Evolutionary conservation across 2,329 filamentous ascomycete species (phyloP).

Genomic region (Cladosporium halotolerans): DNA sequence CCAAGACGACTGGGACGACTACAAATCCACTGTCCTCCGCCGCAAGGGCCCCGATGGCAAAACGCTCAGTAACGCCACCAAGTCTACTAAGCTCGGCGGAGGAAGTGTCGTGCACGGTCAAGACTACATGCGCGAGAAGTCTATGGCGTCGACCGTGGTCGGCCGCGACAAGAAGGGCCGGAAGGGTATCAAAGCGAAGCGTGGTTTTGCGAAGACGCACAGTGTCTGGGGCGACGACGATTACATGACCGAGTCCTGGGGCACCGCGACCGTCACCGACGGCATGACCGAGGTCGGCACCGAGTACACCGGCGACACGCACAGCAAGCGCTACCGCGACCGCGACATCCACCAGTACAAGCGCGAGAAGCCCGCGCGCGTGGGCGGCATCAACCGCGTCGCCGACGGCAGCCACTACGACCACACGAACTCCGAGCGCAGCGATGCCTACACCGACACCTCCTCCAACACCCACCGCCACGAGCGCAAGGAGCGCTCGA

Average conservation of each 20-base stretch:
- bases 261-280: slow-evolving; percentile 23
- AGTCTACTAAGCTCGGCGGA: slow-evolving; percentile 77
- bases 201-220: slow-evolving; percentile 37
- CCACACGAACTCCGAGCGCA: slow-evolving; percentile 60
- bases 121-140: slow-evolving; percentile 42
- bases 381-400: slow-evolving; percentile 81
- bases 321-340: slow-evolving; percentile 50
- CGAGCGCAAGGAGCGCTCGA: slow-evolving; percentile 5
- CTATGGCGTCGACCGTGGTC: slow-evolving; percentile 32
- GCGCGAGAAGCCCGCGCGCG: slow-evolving; percentile 75
- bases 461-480: slow-evolving; percentile 30
- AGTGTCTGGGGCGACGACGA: slow-evolving; percentile 41
- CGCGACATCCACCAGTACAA: slow-evolving; percentile 74
- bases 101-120: slow-evolving; percentile 66
- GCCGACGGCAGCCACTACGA: slow-evolving; percentile 76
- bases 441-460: slow-evolving; percentile 42
- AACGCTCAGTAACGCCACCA: slow-evolving; percentile 73
- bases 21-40: slow-evolving; percentile 88
- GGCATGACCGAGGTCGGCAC: slow-evolving; percentile 29
- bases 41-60: slow-evolving; percentile 86
- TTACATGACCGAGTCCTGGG: slow-evolving; percentile 31
- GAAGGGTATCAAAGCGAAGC: slow-evolving; percentile 31
- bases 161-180: slow-evolving; percentile 42
- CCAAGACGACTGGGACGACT: slow-evolving; percentile 91
- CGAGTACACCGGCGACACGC: slow-evolving; percentile 18